phyloP scores from a whole-genome alignment of 306 rosid genomes.

The Fagus sylvatica region DNA sequence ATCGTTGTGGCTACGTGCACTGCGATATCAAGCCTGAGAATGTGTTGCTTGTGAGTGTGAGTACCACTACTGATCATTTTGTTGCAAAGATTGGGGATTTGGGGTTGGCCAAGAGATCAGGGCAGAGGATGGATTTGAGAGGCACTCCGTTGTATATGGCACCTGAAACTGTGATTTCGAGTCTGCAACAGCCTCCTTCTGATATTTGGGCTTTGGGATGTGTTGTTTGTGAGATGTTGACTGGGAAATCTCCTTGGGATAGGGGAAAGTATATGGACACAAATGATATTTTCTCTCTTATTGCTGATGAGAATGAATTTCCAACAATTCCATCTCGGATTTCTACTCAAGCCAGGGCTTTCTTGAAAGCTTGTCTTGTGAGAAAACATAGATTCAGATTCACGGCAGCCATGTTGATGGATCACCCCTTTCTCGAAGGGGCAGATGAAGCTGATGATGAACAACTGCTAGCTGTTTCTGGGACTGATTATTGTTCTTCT shows the following conservation, averaged over 20 bases:
- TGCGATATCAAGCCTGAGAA: conserved; percentile 35
- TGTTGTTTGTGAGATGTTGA: conserved; percentile 31
- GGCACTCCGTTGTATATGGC: conserved; percentile 33
- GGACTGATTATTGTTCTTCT: neutral
- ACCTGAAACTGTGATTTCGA: conserved; percentile 19
- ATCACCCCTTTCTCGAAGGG: neutral
- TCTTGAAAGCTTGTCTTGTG: conserved; percentile 34
- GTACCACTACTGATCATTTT: neutral
- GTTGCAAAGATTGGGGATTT: conserved; percentile 33
- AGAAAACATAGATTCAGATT: conserved; percentile 14
- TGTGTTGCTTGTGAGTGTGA: conserved; percentile 12
- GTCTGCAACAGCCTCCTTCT: conserved; percentile 12
- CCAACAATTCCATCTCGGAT: conserved; percentile 16
- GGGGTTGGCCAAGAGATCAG: conserved; percentile 18
- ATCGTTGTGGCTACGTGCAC: conserved; percentile 4
- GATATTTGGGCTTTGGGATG: conserved; percentile 44
- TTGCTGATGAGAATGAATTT: neutral
- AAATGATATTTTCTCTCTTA: neutral
- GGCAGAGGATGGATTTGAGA: neutral
- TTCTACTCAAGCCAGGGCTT: conserved; percentile 16
- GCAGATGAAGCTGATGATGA: neutral
- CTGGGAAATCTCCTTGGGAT: conserved; percentile 21
- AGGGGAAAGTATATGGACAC: neutral
- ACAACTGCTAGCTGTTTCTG: neutral
- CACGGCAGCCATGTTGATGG: conserved; percentile 35